Evolutionary conservation across 306 rosid genomes (phyloP).

Genomic region (Cicer judaicum): DNA sequence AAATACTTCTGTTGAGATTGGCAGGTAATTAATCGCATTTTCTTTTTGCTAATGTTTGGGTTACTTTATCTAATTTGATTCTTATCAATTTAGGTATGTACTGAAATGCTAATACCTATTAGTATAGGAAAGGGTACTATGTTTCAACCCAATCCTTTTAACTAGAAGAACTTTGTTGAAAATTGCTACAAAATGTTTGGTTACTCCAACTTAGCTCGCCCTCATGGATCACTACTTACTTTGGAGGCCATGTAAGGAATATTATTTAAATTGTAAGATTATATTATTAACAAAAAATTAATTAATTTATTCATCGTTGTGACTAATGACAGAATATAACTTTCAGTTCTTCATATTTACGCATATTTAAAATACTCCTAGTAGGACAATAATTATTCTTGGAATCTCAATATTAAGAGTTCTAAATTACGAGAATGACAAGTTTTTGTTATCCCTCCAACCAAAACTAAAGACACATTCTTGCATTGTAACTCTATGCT

Average conservation of each 20-base stretch:
- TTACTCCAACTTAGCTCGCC: slow-evolving; percentile 52
- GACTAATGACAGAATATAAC: too few species aligned
- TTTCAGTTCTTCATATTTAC: too few species aligned
- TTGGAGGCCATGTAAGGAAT: slow-evolving; percentile 2
- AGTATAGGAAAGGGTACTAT: slow-evolving; percentile 46
- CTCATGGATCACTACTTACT: slow-evolving; percentile 68
- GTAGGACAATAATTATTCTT: too few species aligned
- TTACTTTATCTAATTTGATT: not conserved
- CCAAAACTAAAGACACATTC: too few species aligned
- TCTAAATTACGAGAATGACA: too few species aligned
- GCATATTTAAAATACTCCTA: too few species aligned
- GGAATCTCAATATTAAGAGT: too few species aligned
- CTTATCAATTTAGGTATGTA: slow-evolving; percentile 50
- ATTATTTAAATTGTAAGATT: too few species aligned
- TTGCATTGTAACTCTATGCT: too few species aligned
- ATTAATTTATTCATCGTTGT: too few species aligned
- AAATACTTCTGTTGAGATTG: slow-evolving; percentile 61
- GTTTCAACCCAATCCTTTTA: slow-evolving; percentile 50
- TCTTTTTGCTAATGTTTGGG: not conserved
- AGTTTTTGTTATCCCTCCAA: too few species aligned
- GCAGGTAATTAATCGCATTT: not conserved
- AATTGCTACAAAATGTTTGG: slow-evolving; percentile 47
- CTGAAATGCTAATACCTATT: slow-evolving; percentile 43
- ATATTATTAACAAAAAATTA: too few species aligned
- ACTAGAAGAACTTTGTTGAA: slow-evolving; percentile 1